Evolutionary conservation across 2,329 filamentous ascomycete species (phyloP).

Genomic region (Eutypella sp.): DNA sequence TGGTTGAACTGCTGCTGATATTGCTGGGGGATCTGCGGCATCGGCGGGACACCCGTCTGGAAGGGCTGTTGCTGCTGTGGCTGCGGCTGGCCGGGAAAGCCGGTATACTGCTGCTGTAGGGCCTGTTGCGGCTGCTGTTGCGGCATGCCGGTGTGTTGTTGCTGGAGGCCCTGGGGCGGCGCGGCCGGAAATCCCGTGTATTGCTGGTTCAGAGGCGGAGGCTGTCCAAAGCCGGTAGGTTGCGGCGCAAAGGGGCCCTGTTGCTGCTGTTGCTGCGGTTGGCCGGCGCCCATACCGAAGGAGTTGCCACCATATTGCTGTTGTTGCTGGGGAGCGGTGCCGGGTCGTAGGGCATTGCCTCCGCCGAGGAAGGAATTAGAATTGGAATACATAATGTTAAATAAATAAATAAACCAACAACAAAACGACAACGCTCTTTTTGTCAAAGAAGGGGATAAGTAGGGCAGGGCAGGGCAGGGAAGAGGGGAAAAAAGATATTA

Average conservation of each 20-base stretch:
- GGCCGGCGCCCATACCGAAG: slow-evolving; percentile 38
- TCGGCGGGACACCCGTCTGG: slow-evolving; percentile 53
- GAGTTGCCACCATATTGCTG: slow-evolving; percentile 53
- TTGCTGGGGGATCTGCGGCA: slow-evolving; percentile 56
- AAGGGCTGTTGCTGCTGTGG: slow-evolving; percentile 60
- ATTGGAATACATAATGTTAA: slow-evolving; percentile 73
- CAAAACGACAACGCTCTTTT: no score
- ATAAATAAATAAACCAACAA: no score
- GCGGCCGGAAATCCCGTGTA: slow-evolving; percentile 55
- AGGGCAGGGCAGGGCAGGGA: no score
- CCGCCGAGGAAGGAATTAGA: slow-evolving; percentile 82
- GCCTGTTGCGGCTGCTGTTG: slow-evolving; percentile 37
- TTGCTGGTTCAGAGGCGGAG: slow-evolving; percentile 51
- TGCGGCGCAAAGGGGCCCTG: slow-evolving; percentile 51
- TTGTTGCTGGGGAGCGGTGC: slow-evolving; percentile 38
- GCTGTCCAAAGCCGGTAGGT: slow-evolving; percentile 55
- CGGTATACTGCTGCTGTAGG: slow-evolving; percentile 44
- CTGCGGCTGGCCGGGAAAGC: slow-evolving; percentile 36
- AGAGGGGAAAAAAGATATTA: no score
- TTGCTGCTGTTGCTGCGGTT: slow-evolving; percentile 36
- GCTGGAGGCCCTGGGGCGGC: slow-evolving; percentile 46
- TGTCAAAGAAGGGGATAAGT: no score
- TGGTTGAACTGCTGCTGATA: slow-evolving; percentile 56
- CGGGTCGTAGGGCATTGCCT: slow-evolving; percentile 68
- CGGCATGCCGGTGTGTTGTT: slow-evolving; percentile 28